These are phyloP conservation scores for Carex kokanica DNA, from an alignment of 176 grass and related monocot species.

Conservation along the genomic window DNA sequence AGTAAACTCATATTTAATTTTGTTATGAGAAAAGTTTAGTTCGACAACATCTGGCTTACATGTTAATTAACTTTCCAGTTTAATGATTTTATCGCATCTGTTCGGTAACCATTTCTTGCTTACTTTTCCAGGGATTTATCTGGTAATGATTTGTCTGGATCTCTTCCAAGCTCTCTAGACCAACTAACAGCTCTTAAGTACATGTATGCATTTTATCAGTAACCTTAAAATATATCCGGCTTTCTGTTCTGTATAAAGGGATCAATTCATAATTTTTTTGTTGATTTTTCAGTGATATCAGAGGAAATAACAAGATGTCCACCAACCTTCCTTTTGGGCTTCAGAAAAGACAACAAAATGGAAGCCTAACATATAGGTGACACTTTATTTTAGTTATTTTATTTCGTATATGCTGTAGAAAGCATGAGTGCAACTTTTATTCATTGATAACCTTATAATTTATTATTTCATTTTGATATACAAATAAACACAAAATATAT, in stretches of 20 bases:
- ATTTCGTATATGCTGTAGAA: not conserved
- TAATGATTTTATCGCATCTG: not conserved
- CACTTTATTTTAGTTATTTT: not conserved
- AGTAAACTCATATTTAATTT: too few relatives aligned
- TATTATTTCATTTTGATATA: too few relatives aligned
- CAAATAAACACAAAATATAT: too few relatives aligned
- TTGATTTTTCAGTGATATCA: constrained; percentile 1
- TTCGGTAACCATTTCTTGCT: not conserved
- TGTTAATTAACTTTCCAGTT: not conserved
- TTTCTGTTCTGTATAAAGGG: too few relatives aligned
- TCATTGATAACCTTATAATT: too few relatives aligned
- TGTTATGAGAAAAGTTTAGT: too few relatives aligned
- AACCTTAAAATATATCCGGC: too few relatives aligned
- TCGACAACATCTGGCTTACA: too few relatives aligned
- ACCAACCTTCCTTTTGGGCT: constrained; percentile 33
- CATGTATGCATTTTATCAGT: too few relatives aligned
- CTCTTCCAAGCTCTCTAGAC: constrained; percentile 30
- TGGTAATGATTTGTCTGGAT: constrained; percentile 29
- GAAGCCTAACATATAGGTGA: constrained; percentile 41
- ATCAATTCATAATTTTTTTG: not conserved
- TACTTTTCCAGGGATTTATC: constrained; percentile 34
- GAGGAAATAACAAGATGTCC: constrained; percentile 10
- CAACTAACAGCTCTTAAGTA: constrained; percentile 36
- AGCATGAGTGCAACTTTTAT: too few relatives aligned
- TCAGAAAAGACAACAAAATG: constrained; percentile 31